Conservation (phyloP, 495 filamentous ascomycete species). For the Aspergillus baeticus region DNA sequence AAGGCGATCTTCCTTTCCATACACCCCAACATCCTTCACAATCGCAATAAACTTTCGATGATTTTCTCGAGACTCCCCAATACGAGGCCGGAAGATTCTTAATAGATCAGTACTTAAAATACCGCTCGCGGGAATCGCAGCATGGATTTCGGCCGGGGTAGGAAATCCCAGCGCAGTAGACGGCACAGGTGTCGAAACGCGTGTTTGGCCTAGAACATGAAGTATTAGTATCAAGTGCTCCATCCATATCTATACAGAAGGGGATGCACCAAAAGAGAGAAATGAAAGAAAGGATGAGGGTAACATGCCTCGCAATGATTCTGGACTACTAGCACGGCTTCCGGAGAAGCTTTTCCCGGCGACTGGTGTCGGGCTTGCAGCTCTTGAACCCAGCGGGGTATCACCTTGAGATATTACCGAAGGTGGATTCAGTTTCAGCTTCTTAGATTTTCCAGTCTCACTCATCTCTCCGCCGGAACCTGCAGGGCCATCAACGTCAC, state of each 20-base stretch:
- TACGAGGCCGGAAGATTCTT: conserved; percentile 57
- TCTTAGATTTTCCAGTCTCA: conserved; percentile 68
- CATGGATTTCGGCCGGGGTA: conserved; percentile 68
- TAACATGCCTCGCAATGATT: conserved; percentile 31
- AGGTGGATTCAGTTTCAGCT: conserved; percentile 60
- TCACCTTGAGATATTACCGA: conserved; percentile 47
- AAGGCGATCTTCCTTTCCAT: conserved; percentile 45
- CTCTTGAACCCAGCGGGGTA: conserved; percentile 56
- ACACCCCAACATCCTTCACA: conserved; percentile 47
- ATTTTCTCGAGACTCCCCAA: conserved; percentile 50
- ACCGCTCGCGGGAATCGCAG: conserved; percentile 64
- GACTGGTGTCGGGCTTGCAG: conserved; percentile 47
- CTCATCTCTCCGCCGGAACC: conserved; percentile 66
- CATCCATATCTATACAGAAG: no score
- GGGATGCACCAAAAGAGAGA: no score
- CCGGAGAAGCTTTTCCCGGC: conserved; percentile 27
- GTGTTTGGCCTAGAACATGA: conserved; percentile 23
- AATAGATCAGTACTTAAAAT: conserved; percentile 63
- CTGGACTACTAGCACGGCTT: conserved; percentile 42
- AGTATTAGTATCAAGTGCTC: conserved; percentile 4
- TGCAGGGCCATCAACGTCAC: conserved; percentile 75
- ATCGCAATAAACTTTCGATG: conserved; percentile 45
- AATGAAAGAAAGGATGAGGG: not conserved
- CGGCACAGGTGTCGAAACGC: conserved; percentile 34
- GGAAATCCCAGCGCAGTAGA: conserved; percentile 43